Evolutionary conservation across 2,329 filamentous ascomycete genomes (phyloP), one percentile per base, ranked within the genome.

Genomic region (Neodidymelliopsis sp.): DNA sequence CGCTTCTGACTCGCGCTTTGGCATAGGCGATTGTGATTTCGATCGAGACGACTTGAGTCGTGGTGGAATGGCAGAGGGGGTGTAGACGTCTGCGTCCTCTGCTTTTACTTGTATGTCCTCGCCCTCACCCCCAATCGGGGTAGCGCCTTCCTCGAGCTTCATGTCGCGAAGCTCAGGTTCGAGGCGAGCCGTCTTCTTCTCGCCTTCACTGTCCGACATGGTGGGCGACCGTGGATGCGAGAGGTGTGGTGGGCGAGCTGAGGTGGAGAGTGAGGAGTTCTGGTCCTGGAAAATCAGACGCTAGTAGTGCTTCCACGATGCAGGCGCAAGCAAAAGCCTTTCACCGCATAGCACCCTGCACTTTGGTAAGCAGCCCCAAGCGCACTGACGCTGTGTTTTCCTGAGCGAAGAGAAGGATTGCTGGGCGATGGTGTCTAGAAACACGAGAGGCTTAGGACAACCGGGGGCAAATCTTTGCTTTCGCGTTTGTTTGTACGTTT

Each of bases 131-230:
- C 49, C 49, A 38, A 49, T 43, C 28, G 27, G 53, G 48, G 56
- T 42, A 15, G 57, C 56, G 59, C 73, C 72, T 69, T 74, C 74
- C 65, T 75, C 75, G 54, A 79, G 59, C 60, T 74, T 73, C 74
- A 78, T 77, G 38, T 74, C 71, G 54, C 71, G 71, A 48, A 78
- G 67, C 61, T 77, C 74, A 15, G 74, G 73, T 63, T 75, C 75
- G 29, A 78, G 65, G 34, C 60, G 63, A 28, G 67, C 67, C 15
- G 69, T 65, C 50, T 73, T 71, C 28, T 57, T 59, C 28, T 71
- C 66, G 25, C 59, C 53, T 39, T 71, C 67, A 53, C 59, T 62
- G 56, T 72, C 71, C 50, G 73, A 69, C 75, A 77, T 79, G 52
- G 53, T 58, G 53, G 52, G 37, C 49, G 50, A 39, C 30, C 36